Evolutionary conservation across 2,329 filamentous ascomycete species (phyloP).

Genomic region (Fusarium sacchari): DNA sequence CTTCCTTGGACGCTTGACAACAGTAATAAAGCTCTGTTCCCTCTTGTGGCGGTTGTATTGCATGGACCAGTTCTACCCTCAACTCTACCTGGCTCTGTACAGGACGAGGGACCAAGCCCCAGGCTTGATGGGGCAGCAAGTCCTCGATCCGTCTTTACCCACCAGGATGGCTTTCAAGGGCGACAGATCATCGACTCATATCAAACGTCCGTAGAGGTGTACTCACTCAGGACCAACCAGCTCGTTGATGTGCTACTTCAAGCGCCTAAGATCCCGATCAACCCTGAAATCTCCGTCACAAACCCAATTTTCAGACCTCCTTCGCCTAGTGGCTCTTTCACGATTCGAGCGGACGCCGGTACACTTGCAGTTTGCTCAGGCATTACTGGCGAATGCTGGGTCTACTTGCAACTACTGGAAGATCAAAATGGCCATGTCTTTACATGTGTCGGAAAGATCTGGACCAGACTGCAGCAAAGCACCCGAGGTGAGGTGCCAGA

Average conservation of each 20-base stretch:
- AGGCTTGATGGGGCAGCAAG: slow-evolving; percentile 55
- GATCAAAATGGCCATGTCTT: slow-evolving; percentile 58
- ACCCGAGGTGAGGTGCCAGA: slow-evolving; percentile 59
- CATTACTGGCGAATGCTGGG: slow-evolving; percentile 85
- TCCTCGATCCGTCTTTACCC: slow-evolving; percentile 53
- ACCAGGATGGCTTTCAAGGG: slow-evolving; percentile 50
- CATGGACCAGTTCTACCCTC: slow-evolving; percentile 76
- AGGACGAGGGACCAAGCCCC: slow-evolving; percentile 52
- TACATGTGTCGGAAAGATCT: slow-evolving; percentile 85
- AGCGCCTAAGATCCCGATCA: slow-evolving; percentile 70
- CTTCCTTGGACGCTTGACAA: slow-evolving; percentile 72
- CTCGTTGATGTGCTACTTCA: slow-evolving; percentile 79
- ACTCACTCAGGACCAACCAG: slow-evolving; percentile 81
- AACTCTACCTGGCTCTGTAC: slow-evolving; percentile 49
- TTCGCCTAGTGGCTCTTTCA: slow-evolving; percentile 76
- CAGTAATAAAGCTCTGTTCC: slow-evolving; percentile 67
- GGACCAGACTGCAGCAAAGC: slow-evolving; percentile 82
- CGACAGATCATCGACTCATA: slow-evolving; percentile 67
- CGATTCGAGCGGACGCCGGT: slow-evolving; percentile 76
- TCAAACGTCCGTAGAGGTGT: slow-evolving; percentile 89
- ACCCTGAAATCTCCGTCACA: slow-evolving; percentile 62
- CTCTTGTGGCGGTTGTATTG: slow-evolving; percentile 81
- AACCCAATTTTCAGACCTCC: slow-evolving; percentile 76
- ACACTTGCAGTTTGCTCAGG: slow-evolving; percentile 82
- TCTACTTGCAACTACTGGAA: slow-evolving; percentile 68